Evolutionary conservation across 2,329 filamentous ascomycete species (phyloP).

Genomic region (Cladophialophora yegresii): DNA sequence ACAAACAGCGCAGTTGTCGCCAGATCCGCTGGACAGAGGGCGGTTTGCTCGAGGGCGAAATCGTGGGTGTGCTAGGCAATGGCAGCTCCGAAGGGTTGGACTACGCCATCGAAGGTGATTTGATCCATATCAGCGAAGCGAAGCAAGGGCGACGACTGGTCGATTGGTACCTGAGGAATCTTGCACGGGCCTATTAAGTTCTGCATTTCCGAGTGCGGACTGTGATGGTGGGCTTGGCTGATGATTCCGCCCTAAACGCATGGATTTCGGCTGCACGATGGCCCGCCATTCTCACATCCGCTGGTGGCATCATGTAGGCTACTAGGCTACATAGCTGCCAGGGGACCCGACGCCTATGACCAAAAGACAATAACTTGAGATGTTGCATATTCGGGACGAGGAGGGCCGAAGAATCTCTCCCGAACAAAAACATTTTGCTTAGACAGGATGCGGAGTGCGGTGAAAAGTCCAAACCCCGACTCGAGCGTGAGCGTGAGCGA

Average conservation of each 20-base stretch:
- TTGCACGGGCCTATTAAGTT: slow-evolving; percentile 87
- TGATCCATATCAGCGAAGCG: slow-evolving; percentile 98
- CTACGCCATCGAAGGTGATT: slow-evolving; percentile 92
- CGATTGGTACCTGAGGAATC: slow-evolving; percentile 98
- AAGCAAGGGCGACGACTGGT: slow-evolving; percentile 97
- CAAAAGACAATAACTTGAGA: too few species aligned
- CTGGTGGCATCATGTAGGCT: background rate
- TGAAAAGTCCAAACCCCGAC: too few species aligned
- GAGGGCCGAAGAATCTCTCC: too few species aligned
- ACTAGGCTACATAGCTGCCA: background rate
- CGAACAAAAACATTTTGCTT: too few species aligned
- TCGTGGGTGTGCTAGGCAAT: slow-evolving; percentile 62
- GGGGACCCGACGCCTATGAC: background rate
- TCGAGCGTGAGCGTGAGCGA: too few species aligned
- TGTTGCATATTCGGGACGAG: too few species aligned
- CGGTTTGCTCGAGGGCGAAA: slow-evolving; percentile 85
- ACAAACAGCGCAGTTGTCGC: slow-evolving; percentile 91
- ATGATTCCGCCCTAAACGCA: background rate
- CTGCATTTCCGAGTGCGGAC: background rate
- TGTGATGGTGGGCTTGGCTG: background rate
- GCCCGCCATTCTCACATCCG: background rate
- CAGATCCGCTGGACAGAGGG: slow-evolving; percentile 93
- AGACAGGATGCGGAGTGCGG: too few species aligned
- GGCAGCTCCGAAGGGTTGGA: slow-evolving; percentile 78
- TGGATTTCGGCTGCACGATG: background rate